A percentile compares a stretch with the other conserved stretches of the same genome.
Conservation (phyloP, 805 yeast genomes). For the Teunomyces barrocoloradensis region DNA sequence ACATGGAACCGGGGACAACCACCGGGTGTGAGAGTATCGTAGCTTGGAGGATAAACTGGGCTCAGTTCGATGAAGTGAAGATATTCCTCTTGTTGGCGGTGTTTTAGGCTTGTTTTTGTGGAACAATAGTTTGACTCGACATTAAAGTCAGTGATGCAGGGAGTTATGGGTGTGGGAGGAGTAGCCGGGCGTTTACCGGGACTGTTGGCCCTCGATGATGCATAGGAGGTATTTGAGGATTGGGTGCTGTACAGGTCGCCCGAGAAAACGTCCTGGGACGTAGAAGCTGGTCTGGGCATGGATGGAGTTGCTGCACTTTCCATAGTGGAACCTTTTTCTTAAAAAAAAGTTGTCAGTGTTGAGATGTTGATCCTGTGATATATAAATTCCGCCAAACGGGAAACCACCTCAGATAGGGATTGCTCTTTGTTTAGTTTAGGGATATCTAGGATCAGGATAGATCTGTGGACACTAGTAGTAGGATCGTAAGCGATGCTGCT, state of each 20-base stretch:
- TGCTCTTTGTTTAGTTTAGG: not conserved
- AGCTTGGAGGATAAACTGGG: conserved; percentile 39
- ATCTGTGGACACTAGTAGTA: not conserved
- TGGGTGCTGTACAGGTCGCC: conserved; percentile 1
- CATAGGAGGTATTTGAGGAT: conserved; percentile 6
- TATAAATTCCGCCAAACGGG: too few species aligned
- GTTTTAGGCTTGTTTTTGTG: not conserved
- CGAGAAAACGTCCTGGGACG: conserved; percentile 7
- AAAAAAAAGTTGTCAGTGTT: too few species aligned
- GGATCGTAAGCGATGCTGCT: not conserved
- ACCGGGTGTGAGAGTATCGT: conserved; percentile 40
- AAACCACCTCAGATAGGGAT: too few species aligned
- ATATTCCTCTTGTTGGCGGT: conserved; percentile 6
- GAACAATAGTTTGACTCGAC: not conserved
- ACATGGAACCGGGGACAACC: conserved; percentile 43
- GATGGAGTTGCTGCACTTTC: not conserved
- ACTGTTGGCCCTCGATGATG: conserved; percentile 6
- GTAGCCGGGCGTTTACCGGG: conserved; percentile 7
- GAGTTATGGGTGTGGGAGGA: conserved; percentile 6
- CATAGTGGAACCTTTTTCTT: not conserved
- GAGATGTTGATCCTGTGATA: not conserved
- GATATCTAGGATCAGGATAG: not conserved
- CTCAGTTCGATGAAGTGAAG: conserved; percentile 36
- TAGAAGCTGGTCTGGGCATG: not conserved
- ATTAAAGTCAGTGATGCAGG: not conserved